phyloP scores from a whole-genome alignment of 768 basidiomycete species.

The Trametes cubensis region DNA sequence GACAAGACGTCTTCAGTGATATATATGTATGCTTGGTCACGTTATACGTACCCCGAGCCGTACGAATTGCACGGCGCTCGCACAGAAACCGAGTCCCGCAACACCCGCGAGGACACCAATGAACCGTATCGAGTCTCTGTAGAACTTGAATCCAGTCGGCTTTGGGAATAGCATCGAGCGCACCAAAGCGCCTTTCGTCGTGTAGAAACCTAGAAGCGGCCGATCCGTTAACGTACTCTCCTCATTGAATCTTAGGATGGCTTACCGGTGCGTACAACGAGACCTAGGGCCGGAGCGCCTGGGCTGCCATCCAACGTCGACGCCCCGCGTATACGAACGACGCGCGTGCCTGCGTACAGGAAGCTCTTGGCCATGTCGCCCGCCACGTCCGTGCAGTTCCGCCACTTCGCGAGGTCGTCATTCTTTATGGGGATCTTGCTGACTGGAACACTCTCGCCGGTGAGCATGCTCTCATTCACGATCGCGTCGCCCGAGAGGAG shows the following conservation, averaged over 20 bases:
- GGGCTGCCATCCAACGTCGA: conserved; percentile 54
- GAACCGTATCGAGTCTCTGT: conserved; percentile 88
- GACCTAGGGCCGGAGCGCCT: conserved; percentile 67
- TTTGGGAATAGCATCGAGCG: conserved; percentile 99
- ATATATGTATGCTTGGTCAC: not conserved
- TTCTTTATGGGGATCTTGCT: conserved; percentile 87
- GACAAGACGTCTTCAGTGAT: not conserved
- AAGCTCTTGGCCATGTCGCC: conserved; percentile 79
- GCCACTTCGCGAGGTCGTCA: conserved; percentile 73
- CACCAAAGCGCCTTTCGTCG: conserved; percentile 94
- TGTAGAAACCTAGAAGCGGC: conserved; percentile 77
- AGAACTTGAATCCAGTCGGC: conserved; percentile 98
- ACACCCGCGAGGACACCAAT: conserved; percentile 91
- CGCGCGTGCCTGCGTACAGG: conserved; percentile 86
- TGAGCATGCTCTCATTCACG: conserved; percentile 98
- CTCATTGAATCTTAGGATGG: conserved; percentile 2
- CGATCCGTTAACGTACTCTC: not conserved
- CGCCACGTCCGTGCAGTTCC: conserved; percentile 56
- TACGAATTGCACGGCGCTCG: conserved; percentile 90
- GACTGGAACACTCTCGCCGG: conserved; percentile 97
- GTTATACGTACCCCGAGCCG: conserved; percentile 67
- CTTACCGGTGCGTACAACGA: conserved; percentile 86
- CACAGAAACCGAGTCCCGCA: conserved; percentile 87
- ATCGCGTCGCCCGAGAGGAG: conserved; percentile 96
- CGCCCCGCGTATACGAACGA: conserved; percentile 79